phyloP scores from a whole-genome alignment of 2,329 filamentous ascomycete species.

The Cladophialophora carrionii region DNA sequence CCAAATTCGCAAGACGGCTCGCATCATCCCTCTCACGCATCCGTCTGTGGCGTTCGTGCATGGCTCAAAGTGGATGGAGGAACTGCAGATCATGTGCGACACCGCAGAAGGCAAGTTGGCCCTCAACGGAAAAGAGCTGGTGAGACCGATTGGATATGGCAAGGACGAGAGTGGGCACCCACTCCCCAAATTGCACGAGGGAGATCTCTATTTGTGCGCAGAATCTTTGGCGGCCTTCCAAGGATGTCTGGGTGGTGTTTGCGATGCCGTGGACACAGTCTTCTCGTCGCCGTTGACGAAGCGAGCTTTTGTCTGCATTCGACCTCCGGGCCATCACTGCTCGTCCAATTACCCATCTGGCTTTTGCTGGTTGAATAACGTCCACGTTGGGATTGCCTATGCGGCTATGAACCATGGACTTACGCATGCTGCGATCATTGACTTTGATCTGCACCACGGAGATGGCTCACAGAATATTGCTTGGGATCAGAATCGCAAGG shows the following conservation, averaged over 20 bases:
- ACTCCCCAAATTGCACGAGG: constrained; percentile 70
- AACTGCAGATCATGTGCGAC: constrained; percentile 82
- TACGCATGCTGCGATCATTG: constrained; percentile 90
- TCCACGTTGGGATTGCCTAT: constrained; percentile 94
- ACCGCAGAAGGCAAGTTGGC: constrained; percentile 77
- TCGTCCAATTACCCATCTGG: constrained; percentile 86
- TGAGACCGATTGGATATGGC: constrained; percentile 57
- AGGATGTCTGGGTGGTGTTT: constrained; percentile 87
- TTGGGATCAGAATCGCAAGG: constrained; percentile 83
- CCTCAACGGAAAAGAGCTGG: constrained; percentile 74
- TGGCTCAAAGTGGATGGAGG: constrained; percentile 89
- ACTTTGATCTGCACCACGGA: constrained; percentile 89
- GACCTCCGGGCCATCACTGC: constrained; percentile 94
- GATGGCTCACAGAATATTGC: constrained; percentile 95
- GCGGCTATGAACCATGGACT: constrained; percentile 80
- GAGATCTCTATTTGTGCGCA: constrained; percentile 85
- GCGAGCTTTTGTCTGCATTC: constrained; percentile 86
- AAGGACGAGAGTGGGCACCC: constrained; percentile 48
- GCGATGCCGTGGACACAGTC: constrained; percentile 86
- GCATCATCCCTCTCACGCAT: constrained; percentile 71
- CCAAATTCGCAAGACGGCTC: constrained; percentile 77
- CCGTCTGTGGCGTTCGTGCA: constrained; percentile 87
- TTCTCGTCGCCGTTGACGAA: constrained; percentile 64
- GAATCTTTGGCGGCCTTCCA: constrained; percentile 88
- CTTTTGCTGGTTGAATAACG: constrained; percentile 98